Percentiles rank a stretch among this genome's conserved stretches.
phyloP scores from a whole-genome alignment of 208 protist genomes.

The Leishmania gerbilli region DNA sequence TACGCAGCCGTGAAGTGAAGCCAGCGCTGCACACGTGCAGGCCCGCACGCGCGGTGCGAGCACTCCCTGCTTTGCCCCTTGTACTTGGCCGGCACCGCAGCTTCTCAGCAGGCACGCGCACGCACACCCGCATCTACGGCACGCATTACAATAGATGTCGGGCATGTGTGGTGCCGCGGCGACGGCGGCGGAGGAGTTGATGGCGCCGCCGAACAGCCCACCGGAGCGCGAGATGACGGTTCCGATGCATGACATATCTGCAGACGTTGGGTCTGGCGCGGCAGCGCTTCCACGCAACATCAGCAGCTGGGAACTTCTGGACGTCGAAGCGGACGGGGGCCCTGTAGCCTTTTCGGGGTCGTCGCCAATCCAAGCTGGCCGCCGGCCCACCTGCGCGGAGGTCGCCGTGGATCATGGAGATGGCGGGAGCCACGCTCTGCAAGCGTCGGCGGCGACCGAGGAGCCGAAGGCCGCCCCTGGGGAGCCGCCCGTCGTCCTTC shows the following conservation, averaged over 20 bases:
- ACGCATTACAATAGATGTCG: not conserved
- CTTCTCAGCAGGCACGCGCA: not conserved
- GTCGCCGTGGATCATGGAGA: not conserved
- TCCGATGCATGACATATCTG: not conserved
- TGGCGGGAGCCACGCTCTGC: not conserved
- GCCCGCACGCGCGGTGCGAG: not conserved
- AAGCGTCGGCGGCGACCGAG: not conserved
- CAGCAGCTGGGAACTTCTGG: slow-evolving; percentile 31
- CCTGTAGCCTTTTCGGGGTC: not conserved
- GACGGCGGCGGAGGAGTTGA: not conserved
- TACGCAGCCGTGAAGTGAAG: not conserved
- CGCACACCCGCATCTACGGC: not conserved
- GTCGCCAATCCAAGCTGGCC: not conserved
- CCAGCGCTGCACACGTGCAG: not conserved
- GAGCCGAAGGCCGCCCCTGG: not conserved
- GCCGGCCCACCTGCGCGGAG: not conserved
- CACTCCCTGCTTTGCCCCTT: not conserved
- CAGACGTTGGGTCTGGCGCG: not conserved
- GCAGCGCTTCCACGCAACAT: slow-evolving; percentile 13
- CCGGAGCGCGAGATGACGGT: slow-evolving; percentile 14
- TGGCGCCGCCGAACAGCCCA: slow-evolving; percentile 1
- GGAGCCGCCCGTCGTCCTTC: not conserved
- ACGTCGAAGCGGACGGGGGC: not conserved
- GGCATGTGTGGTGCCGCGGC: not conserved
- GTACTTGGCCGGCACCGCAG: not conserved